Evolutionary conservation across 371 early-diverging fungal species (phyloP).

Genomic region (Apophysomyces trapeziformis): DNA sequence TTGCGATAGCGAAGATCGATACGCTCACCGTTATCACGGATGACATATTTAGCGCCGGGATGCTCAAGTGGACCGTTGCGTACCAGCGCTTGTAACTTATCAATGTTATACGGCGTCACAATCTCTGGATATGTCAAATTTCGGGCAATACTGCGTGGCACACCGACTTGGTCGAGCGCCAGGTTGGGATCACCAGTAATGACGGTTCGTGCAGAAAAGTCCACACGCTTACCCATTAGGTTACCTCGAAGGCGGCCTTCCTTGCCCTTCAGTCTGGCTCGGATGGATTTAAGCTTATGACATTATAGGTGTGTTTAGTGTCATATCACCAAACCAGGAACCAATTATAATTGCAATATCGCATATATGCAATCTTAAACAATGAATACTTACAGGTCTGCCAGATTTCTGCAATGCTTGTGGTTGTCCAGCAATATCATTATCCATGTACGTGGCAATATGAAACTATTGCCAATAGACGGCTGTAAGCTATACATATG

Average conservation of each 20-base stretch:
- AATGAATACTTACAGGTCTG: conserved; percentile 77
- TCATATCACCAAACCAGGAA: not conserved
- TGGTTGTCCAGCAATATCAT: conserved; percentile 98
- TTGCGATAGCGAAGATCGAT: conserved; percentile 95
- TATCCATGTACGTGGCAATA: conserved; percentile 99
- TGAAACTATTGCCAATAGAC: conserved; percentile 72
- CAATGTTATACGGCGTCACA: conserved; percentile 98
- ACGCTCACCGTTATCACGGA: conserved; percentile 96
- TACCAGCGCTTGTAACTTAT: conserved; percentile 88
- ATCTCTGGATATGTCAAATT: conserved; percentile 99
- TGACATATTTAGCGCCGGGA: conserved; percentile 99
- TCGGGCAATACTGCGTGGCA: conserved; percentile 97
- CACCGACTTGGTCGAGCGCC: conserved; percentile 98
- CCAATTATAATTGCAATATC: conserved; percentile 1
- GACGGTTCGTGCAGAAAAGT: conserved; percentile 99
- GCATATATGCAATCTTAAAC: conserved; percentile 3
- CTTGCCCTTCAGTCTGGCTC: conserved; percentile 99
- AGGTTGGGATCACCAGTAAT: conserved; percentile 99
- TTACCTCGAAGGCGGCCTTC: conserved; percentile 99
- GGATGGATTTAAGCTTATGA: conserved; percentile 88
- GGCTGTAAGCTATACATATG: not conserved
- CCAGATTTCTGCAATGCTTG: conserved; percentile 97
- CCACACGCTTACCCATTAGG: conserved; percentile 99
- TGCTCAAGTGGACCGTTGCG: conserved; percentile 96
- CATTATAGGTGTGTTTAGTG: conserved; percentile 7